Conservation (phyloP, 305 asterid species). For the Plantago lanceolata region DNA sequence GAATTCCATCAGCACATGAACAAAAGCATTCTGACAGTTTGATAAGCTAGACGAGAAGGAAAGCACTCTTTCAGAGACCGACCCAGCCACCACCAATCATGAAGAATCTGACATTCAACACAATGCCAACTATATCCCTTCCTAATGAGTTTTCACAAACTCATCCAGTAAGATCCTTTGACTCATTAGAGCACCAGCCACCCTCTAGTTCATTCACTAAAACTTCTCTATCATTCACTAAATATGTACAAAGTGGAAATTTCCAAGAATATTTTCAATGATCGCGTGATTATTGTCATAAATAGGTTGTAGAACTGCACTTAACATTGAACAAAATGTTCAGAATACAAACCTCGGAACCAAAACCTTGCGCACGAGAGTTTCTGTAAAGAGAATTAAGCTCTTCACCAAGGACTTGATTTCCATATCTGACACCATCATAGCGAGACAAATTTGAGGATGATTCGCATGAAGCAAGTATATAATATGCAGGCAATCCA, state of each 20-base stretch:
- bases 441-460: slow-evolving; percentile 96
- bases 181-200: no score
- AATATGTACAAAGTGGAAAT: slow-evolving; percentile 18
- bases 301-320: not conserved
- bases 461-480: slow-evolving; percentile 89
- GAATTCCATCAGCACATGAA: no score
- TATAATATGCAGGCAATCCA: slow-evolving; percentile 93
- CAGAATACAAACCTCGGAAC: slow-evolving; percentile 65
- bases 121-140: no score
- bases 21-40: no score
- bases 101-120: no score
- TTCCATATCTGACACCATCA: slow-evolving; percentile 90
- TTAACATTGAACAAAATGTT: slow-evolving; percentile 1
- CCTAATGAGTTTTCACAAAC: no score
- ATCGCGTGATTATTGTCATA: not conserved
- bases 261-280: slow-evolving; percentile 12
- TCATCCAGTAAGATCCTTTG: no score
- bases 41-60: no score
- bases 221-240: slow-evolving; percentile 14
- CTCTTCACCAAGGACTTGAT: slow-evolving; percentile 67
- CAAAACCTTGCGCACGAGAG: slow-evolving; percentile 88
- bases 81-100: no score
- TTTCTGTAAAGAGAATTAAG: slow-evolving; percentile 67
- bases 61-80: no score
- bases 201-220: no score